phyloP scores from a whole-genome alignment of 108 stramenopile genomes.

The Skeletonema marinoi region DNA sequence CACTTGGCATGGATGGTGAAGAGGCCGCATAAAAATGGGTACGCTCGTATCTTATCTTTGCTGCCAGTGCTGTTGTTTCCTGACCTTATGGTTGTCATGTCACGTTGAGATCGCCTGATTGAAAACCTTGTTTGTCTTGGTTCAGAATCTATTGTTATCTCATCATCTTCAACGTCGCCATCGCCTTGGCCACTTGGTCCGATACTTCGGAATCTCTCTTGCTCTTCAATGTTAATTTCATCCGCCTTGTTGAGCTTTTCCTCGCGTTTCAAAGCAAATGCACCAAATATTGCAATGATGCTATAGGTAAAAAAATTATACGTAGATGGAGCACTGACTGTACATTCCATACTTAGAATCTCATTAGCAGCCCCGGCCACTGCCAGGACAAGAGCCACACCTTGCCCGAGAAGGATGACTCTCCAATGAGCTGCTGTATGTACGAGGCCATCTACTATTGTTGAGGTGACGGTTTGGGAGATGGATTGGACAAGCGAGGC shows the following conservation, averaged over 20 bases:
- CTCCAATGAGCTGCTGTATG: constrained; percentile 46
- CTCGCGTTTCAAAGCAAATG: constrained; percentile 23
- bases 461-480: constrained; percentile 24
- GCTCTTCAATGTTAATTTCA: constrained; percentile 17
- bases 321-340: constrained; percentile 58
- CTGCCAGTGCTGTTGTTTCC: constrained; percentile 2
- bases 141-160: constrained; percentile 31
- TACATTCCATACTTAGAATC: constrained; percentile 49
- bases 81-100: background rate
- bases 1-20: constrained; percentile 52
- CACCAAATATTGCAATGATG: constrained; percentile 32
- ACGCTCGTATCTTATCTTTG: constrained; percentile 11
- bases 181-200: background rate
- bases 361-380: constrained; percentile 40
- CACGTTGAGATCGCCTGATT: background rate
- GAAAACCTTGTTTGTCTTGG: constrained; percentile 12
- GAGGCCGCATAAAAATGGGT: constrained; percentile 29
- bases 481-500: constrained; percentile 16
- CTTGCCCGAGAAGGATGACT: constrained; percentile 38
- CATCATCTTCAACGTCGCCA: constrained; percentile 21
- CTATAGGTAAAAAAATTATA: constrained; percentile 57
- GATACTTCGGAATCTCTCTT: background rate
- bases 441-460: constrained; percentile 35
- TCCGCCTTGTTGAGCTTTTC: constrained; percentile 4
- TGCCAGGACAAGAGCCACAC: constrained; percentile 24